Conservation (phyloP, 257 asterid genomes). For the Jacaranda mimosifolia region DNA sequence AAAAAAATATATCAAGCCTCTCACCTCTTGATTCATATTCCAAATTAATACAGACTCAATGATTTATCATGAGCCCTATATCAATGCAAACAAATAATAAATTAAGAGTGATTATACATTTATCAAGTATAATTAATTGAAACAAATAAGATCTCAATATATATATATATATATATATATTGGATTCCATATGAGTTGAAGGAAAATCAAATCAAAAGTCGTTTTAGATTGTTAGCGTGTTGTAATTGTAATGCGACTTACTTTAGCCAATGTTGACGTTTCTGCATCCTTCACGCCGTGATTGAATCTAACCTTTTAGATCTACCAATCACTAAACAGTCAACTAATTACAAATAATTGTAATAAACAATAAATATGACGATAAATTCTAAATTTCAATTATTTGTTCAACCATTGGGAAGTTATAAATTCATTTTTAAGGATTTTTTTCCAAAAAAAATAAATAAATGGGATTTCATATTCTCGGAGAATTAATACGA, state of each 20-base stretch:
- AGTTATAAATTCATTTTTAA: background rate
- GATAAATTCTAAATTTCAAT: background rate
- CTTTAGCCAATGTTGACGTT: slow-evolving; percentile 8
- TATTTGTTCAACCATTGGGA: background rate
- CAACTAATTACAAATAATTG: background rate
- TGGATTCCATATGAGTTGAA: background rate
- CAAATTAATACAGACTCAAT: too few species aligned
- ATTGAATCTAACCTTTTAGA: slow-evolving; percentile 31
- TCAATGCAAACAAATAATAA: too few species aligned
- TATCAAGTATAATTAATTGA: too few species aligned
- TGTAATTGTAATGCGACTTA: background rate
- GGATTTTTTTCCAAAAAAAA: too few species aligned
- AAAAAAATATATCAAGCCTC: too few species aligned
- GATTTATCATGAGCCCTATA: too few species aligned
- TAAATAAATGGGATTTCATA: too few species aligned
- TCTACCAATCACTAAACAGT: slow-evolving; percentile 26
- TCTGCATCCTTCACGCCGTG: slow-evolving; percentile 33
- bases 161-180: too few species aligned
- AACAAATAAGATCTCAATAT: too few species aligned
- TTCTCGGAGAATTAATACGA: too few species aligned
- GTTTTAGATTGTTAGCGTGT: background rate
- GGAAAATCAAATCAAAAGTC: background rate
- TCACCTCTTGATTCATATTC: too few species aligned
- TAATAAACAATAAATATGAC: background rate
- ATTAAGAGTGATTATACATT: too few species aligned